These are phyloP conservation scores for Purpureocillium takamizusanense DNA, from an alignment of 2,329 filamentous ascomycete species.

Conservation along the genomic window DNA sequence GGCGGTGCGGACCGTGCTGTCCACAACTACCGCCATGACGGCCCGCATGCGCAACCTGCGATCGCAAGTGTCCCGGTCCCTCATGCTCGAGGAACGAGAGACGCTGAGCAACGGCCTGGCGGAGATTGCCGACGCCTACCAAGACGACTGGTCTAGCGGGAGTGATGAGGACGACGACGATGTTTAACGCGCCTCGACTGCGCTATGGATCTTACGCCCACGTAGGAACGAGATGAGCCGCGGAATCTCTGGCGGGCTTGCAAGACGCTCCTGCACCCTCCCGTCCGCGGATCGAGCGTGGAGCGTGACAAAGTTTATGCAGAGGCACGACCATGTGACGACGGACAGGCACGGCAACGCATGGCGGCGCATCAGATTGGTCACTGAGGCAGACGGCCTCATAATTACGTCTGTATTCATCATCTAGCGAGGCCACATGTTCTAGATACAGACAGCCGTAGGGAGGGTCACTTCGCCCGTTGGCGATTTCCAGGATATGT, in stretches of 20 bases:
- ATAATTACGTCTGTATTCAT: conserved; percentile 18
- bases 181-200: conserved; percentile 10
- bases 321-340: no score
- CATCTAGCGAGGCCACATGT: conserved; percentile 17
- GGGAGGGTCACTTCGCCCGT: conserved; percentile 2
- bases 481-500: conserved; percentile 8
- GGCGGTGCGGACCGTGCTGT: conserved; percentile 49
- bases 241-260: no score
- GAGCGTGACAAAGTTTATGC: no score
- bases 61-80: conserved; percentile 50
- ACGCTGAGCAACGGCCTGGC: conserved; percentile 70
- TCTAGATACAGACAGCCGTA: conserved; percentile 17
- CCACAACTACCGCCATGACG: conserved; percentile 67
- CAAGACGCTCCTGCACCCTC: no score
- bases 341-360: no score
- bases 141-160: conserved; percentile 77
- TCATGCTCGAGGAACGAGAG: conserved; percentile 74
- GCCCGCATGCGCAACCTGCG: conserved; percentile 58
- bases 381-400: no score
- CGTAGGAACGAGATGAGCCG: no score
- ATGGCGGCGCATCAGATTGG: no score
- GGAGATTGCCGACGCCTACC: conserved; percentile 79
- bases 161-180: conserved; percentile 63
- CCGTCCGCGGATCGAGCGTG: no score
- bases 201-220: conserved; percentile 4